Evolutionary conservation across 805 yeast genomes (phyloP).

Genomic region (Kodamaea laetipori): DNA sequence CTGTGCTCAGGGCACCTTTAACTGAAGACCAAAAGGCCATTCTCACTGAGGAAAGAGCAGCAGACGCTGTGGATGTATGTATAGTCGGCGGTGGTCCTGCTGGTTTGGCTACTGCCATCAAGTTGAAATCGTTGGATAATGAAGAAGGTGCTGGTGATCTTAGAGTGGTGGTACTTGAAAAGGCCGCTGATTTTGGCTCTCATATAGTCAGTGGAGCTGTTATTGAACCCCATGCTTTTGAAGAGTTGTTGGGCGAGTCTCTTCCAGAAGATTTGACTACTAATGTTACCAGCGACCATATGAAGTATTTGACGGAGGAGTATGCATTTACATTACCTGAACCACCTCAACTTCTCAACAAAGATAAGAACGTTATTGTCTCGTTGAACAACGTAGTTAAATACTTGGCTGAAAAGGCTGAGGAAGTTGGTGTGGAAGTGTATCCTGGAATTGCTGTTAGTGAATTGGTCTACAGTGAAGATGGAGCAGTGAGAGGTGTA

Average conservation of each 20-base stretch:
- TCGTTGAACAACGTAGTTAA: slow-evolving; percentile 80
- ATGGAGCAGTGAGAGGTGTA: slow-evolving; percentile 75
- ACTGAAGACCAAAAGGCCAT: slow-evolving; percentile 8
- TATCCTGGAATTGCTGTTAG: slow-evolving; percentile 89
- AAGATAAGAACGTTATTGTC: slow-evolving; percentile 80
- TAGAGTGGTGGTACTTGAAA: slow-evolving; percentile 87
- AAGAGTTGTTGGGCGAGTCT: slow-evolving; percentile 81
- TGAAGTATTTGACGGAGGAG: slow-evolving; percentile 67
- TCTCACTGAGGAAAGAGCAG: slow-evolving; percentile 62
- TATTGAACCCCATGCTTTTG: slow-evolving; percentile 83
- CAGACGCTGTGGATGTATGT: slow-evolving; percentile 88
- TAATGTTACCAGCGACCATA: slow-evolving; percentile 68
- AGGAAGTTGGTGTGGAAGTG: slow-evolving; percentile 88
- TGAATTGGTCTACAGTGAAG: slow-evolving; percentile 63
- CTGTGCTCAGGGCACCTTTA: not conserved
- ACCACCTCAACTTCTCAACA: slow-evolving; percentile 87
- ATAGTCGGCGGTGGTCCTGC: slow-evolving; percentile 99
- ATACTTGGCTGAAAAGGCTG: slow-evolving; percentile 85
- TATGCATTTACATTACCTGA: slow-evolving; percentile 77
- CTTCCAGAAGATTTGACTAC: slow-evolving; percentile 79
- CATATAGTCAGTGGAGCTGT: slow-evolving; percentile 95
- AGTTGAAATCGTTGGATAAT: slow-evolving; percentile 79
- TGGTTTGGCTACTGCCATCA: slow-evolving; percentile 91
- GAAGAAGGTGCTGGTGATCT: slow-evolving; percentile 64
- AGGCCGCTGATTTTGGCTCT: slow-evolving; percentile 89